These are phyloP conservation scores for Gnetum montanum DNA, from an alignment of 75 land plant species.

Conservation along the genomic window DNA sequence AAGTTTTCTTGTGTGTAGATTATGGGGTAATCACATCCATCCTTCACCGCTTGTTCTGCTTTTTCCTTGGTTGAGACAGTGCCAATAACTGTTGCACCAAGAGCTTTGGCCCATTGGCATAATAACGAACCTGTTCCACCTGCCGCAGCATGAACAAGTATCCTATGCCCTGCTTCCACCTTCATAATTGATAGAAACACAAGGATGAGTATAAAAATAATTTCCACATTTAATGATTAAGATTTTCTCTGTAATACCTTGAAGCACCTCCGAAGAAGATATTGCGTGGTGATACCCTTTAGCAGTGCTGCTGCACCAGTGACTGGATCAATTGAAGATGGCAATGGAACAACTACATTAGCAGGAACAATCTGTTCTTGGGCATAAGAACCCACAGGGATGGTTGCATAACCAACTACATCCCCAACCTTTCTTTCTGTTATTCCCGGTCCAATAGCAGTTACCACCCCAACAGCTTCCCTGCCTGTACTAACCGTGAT, in stretches of 20 bases:
- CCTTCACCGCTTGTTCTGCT: constrained; percentile 65
- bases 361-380: constrained; percentile 91
- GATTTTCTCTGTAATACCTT: too few relatives aligned
- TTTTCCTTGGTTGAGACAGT: constrained; percentile 81
- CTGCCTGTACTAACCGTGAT: too few relatives aligned
- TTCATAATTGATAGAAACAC: constrained; percentile 16
- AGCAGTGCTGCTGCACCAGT: constrained; percentile 68
- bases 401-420: constrained; percentile 78
- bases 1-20: constrained; percentile 72
- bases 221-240: too few relatives aligned
- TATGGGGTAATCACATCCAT: constrained; percentile 92
- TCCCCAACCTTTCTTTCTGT: constrained; percentile 76
- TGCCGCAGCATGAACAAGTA: constrained; percentile 95
- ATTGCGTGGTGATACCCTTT: constrained; percentile 95
- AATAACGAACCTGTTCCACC: constrained; percentile 85
- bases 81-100: constrained; percentile 94
- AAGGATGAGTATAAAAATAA: not conserved
- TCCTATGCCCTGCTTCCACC: constrained; percentile 80
- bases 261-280: constrained; percentile 59
- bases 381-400: constrained; percentile 73
- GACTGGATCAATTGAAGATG: constrained; percentile 43
- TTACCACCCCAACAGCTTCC: constrained; percentile 87
- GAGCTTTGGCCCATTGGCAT: constrained; percentile 83
- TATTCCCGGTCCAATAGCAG: constrained; percentile 81
- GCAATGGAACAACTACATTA: constrained; percentile 59